Base-by-base conservation (phyloP, 805 yeast species). In the Maudiozyma barnettii region DNA sequence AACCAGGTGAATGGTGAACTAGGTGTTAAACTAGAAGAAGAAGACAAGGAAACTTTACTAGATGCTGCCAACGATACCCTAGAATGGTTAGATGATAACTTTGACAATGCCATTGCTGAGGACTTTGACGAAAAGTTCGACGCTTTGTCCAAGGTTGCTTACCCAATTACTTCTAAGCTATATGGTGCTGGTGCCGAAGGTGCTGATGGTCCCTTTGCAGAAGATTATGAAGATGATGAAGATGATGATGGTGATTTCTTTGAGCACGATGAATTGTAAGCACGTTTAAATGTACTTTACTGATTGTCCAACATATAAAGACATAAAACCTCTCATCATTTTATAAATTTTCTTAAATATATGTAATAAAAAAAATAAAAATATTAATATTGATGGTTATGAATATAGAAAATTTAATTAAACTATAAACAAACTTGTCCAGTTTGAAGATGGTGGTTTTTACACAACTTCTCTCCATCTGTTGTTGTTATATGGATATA, bases 111-210 rank as follows among this genome's bases (percentile, higher is more conserved):
- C 41, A 77, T 95, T 45, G 78, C 84, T 61, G 97, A 90, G 70
- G 99, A 93, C 63, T 84, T 85, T 58, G 95, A 87, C 48, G 97
- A 89, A 69, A 95, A 89, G 72, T 86, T 79, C 71, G 90, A 84
- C 59, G 72, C 84, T 63, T 78, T 93, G 67, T 78, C 83, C 52
- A 78, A 84, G 59, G 72, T 84, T 61, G 95, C 96, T 43, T 82
- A 82, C 69, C 97, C 98, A 68, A 90, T 93, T 61, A 86, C 96
- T 45, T 77, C 91, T 54, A 93, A 91, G 74, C 71, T 91, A 49
- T 84, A 84, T 68, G 81, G 75, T 49, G 78, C 75, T 42, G 76
- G 69, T 45, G 70, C 63, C 19, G 71, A 67, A 22, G 31, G 31
- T 29, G 31, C 31, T 29, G 31, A 29, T 29, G 77, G 64, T 36